phyloP scores from a whole-genome alignment of 2,329 filamentous ascomycete genomes.

The Hymenoscyphus occultus region DNA sequence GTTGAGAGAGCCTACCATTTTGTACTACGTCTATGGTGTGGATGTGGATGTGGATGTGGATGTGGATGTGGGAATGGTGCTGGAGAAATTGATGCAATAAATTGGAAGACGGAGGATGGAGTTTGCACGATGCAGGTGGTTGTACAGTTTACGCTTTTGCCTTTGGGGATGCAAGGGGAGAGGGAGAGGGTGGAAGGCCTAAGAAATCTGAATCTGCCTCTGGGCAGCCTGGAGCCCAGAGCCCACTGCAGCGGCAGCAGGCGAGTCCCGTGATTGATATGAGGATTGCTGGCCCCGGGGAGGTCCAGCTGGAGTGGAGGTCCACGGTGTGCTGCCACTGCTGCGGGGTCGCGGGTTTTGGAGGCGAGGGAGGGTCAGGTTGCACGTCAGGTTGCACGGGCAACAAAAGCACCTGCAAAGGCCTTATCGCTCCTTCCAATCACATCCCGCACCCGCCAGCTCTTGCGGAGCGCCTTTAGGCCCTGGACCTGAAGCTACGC shows the following conservation, averaged over 20 bases:
- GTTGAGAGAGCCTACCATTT: conserved; percentile 23
- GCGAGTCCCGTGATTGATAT: no score
- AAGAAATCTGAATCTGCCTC: not conserved
- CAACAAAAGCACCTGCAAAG: not conserved
- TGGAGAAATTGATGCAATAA: conserved; percentile 6
- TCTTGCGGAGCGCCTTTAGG: not conserved
- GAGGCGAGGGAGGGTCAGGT: not conserved
- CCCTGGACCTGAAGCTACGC: not conserved
- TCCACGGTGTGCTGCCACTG: not conserved
- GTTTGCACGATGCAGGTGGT: conserved; percentile 13
- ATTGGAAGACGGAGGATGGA: conserved; percentile 8
- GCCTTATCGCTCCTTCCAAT: conserved; percentile 2
- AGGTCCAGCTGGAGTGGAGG: no score
- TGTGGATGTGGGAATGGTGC: conserved; percentile 10
- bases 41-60: conserved; percentile 11
- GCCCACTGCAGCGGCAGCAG: no score
- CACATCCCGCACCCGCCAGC: not conserved
- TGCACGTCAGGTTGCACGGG: no score
- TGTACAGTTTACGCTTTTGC: conserved; percentile 15
- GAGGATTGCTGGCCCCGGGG: no score
- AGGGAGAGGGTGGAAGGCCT: not conserved
- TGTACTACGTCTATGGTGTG: conserved; percentile 20
- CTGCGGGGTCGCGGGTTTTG: not conserved
- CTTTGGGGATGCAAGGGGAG: conserved; percentile 6
- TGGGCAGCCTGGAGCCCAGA: not conserved